phyloP scores from a whole-genome alignment of 345 rosid genomes.

The Euclidium syriacum region DNA sequence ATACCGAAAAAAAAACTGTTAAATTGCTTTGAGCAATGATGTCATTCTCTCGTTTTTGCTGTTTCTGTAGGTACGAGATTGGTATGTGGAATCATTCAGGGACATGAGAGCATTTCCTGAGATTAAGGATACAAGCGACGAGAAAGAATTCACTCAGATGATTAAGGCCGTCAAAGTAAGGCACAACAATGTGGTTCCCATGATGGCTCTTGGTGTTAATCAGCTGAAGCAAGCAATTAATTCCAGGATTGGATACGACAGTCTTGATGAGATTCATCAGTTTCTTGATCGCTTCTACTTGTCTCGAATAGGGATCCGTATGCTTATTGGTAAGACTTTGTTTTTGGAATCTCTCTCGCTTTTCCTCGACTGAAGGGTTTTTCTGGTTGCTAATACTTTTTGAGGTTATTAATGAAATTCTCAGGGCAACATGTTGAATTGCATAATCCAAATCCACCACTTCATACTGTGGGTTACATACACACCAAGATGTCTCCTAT shows the following conservation, averaged over 20 bases:
- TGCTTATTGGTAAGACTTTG: conserved; percentile 65
- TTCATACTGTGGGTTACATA: conserved; percentile 77
- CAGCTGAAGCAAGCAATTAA: conserved; percentile 78
- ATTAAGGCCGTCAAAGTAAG: conserved; percentile 95
- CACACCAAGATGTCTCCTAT: conserved; percentile 95
- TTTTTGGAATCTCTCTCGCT: neutral
- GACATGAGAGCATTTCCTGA: conserved; percentile 85
- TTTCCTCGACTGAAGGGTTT: neutral
- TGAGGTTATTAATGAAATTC: conserved; percentile 9
- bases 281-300: conserved; percentile 93
- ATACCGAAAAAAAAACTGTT: neutral
- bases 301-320: conserved; percentile 91
- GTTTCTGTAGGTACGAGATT: conserved; percentile 79
- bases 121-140: conserved; percentile 60
- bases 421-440: conserved; percentile 99
- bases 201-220: conserved; percentile 94
- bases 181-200: conserved; percentile 96
- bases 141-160: conserved; percentile 83
- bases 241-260: conserved; percentile 41
- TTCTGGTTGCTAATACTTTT: neutral
- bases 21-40: neutral
- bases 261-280: conserved; percentile 81
- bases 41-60: neutral
- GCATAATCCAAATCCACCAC: conserved; percentile 91
- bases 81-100: conserved; percentile 97